Percentiles rank a stretch among this genome's conserved stretches.
These are phyloP conservation scores for Astragalus membranaceus DNA, from an alignment of 306 rosid species.

Conservation along the genomic window DNA sequence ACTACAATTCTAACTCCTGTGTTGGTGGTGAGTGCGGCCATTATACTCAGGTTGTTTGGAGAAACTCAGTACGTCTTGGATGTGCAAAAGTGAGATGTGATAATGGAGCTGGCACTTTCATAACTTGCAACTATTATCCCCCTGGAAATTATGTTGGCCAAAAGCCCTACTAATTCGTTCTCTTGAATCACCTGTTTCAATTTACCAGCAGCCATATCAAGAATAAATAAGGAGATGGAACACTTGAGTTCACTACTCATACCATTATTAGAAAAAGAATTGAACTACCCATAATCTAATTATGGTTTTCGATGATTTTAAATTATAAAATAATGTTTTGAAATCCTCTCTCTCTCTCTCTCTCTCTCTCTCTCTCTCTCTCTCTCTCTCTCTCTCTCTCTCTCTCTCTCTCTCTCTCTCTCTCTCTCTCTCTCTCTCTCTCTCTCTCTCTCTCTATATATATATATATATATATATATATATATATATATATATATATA, in stretches of 20 bases:
- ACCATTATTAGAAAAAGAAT: too few relatives aligned
- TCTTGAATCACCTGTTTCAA: neutral
- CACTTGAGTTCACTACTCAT: neutral
- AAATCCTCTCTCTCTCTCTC: too few relatives aligned
- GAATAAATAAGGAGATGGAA: neutral
- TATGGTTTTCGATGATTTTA: neutral
- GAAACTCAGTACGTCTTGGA: conserved; percentile 25
- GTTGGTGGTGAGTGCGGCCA: conserved; percentile 26
- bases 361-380: too few relatives aligned
- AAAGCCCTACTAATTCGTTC: conserved; percentile 25
- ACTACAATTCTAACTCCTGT: conserved; percentile 24
- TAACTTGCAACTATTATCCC: conserved; percentile 40
- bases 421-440: too few relatives aligned
- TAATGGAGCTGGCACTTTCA: conserved; percentile 14
- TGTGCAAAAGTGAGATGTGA: conserved; percentile 47
- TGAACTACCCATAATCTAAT: too few relatives aligned
- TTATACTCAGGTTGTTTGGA: conserved; percentile 53
- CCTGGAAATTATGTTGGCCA: conserved; percentile 32
- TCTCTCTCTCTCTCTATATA: too few relatives aligned
- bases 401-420: too few relatives aligned
- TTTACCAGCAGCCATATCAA: neutral
- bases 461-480: too few relatives aligned
- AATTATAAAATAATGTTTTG: neutral
- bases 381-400: too few relatives aligned
- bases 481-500: too few relatives aligned